Conservation (phyloP, 2,329 filamentous ascomycete species). For the Raffaelea albimanens region DNA sequence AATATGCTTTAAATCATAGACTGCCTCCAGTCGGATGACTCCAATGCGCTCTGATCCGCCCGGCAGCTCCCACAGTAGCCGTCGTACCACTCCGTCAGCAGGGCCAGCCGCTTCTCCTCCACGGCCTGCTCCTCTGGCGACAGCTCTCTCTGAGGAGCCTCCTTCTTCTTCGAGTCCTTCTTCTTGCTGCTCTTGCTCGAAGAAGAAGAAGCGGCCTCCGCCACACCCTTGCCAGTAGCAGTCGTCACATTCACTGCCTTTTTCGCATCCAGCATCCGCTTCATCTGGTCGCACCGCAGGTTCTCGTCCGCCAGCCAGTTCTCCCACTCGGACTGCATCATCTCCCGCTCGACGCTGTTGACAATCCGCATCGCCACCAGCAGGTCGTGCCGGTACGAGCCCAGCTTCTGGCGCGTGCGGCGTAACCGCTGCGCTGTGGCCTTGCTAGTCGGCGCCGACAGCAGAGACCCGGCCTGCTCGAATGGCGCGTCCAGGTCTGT, state of each 20-base stretch:
- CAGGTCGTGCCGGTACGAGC: constrained; percentile 78
- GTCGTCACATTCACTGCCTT: constrained; percentile 8
- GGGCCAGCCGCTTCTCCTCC: constrained; percentile 22
- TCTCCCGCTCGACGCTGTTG: constrained; percentile 79
- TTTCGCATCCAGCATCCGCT: constrained; percentile 28
- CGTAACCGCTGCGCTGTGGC: constrained; percentile 57
- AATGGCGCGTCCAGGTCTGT: constrained; percentile 49
- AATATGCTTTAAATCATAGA: constrained; percentile 3
- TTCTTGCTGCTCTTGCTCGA: constrained; percentile 4
- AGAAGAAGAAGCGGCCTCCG: too few relatives aligned
- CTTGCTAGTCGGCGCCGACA: constrained; percentile 38
- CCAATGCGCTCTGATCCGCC: constrained; percentile 27
- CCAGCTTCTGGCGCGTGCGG: constrained; percentile 73
- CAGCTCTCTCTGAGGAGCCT: constrained; percentile 10
- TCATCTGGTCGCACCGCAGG: constrained; percentile 58
- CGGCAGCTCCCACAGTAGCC: constrained; percentile 49
- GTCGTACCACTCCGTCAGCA: constrained; percentile 38
- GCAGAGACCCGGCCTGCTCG: constrained; percentile 38
- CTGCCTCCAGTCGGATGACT: constrained; percentile 6
- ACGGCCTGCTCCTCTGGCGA: constrained; percentile 12
- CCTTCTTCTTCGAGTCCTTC: constrained; percentile 4
- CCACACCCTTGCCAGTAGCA: neutral
- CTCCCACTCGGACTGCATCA: constrained; percentile 83
- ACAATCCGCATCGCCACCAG: constrained; percentile 84
- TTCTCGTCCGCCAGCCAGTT: constrained; percentile 81